phyloP scores from a whole-genome alignment of 139 green algal species.

The Klebsormidium nitens region DNA sequence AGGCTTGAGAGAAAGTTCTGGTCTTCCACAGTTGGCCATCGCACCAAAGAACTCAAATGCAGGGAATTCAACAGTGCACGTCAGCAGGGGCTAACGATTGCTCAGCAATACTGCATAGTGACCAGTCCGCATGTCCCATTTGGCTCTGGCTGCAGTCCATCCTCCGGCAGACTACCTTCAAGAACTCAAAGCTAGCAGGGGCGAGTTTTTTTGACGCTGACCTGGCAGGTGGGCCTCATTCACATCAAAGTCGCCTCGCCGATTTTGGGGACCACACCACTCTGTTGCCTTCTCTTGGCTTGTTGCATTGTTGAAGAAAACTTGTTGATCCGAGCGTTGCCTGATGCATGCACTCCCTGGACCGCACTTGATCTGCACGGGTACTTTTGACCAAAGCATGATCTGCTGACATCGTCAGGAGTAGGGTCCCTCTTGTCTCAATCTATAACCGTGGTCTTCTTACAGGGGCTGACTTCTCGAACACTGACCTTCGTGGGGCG shows the following conservation, averaged over 20 bases:
- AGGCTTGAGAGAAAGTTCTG: too few relatives aligned
- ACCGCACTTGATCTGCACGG: too few relatives aligned
- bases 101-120: too few relatives aligned
- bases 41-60: too few relatives aligned
- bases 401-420: not conserved
- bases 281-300: not conserved
- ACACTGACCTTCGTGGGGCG: slow-evolving; percentile 15
- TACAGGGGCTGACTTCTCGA: slow-evolving; percentile 30
- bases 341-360: too few relatives aligned
- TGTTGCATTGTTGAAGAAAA: not conserved
- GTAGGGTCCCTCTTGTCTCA: not conserved
- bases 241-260: not conserved
- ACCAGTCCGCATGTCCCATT: too few relatives aligned
- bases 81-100: too few relatives aligned
- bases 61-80: too few relatives aligned
- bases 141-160: slow-evolving; percentile 36
- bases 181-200: slow-evolving; percentile 26
- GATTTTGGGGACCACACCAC: not conserved
- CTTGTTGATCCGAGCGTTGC: too few relatives aligned
- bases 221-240: slow-evolving; percentile 26
- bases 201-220: slow-evolving; percentile 37
- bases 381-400: not conserved
- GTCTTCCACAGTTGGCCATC: too few relatives aligned
- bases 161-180: slow-evolving; percentile 36
- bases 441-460: not conserved